Base-by-base conservation (phyloP, 106 monocot genomes). In the Dioscorea dumetorum region DNA sequence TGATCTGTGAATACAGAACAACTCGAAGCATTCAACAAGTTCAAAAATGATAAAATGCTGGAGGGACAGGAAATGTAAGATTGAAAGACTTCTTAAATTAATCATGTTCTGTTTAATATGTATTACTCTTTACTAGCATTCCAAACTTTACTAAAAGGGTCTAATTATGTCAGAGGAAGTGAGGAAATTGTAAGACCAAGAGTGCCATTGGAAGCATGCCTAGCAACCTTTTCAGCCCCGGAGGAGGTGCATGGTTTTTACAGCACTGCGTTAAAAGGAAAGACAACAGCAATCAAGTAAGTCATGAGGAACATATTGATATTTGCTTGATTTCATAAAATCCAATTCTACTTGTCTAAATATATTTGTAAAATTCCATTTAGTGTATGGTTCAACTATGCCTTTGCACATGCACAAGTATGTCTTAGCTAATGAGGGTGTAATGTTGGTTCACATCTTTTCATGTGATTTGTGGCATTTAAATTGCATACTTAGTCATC, bases 231-330 rank as follows among this genome's bases (percentile, higher is more conserved):
- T 84, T 80, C 95, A 33, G 79, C 80, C 65, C 86, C 95, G 2
- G 95, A 97, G 72, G 92, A 92, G 67, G 76, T 97, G 48, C 84
- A 78, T 72, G 91, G 86, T 32, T 97, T 97, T 74, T 88, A 89
- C 64, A 97, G 95, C 63, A 88, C 91, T 70, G 95, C 88, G 52
- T 77, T 97, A 74, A 78, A 97, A 91, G 65, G 84, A 28, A 97
- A 84, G 84, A 97, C 84, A 35, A 91, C 91, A 48, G 95, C 95
- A 74, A 79, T 84, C 57, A 91, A 91, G 95, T 91, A 77, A 85
- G 91, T 61, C 54, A 35, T 13, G 18, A 24, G 34, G 24, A 63
- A 14, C 15, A 10, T 63, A 35, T 15, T 22, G 41, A 6, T 41
- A 6, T 41, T 41, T 41, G 41, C 10, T 6, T 41, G 41, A 41